Conservation (phyloP, 352 stramenopile species). For the Globisporangium camurandrum region DNA sequence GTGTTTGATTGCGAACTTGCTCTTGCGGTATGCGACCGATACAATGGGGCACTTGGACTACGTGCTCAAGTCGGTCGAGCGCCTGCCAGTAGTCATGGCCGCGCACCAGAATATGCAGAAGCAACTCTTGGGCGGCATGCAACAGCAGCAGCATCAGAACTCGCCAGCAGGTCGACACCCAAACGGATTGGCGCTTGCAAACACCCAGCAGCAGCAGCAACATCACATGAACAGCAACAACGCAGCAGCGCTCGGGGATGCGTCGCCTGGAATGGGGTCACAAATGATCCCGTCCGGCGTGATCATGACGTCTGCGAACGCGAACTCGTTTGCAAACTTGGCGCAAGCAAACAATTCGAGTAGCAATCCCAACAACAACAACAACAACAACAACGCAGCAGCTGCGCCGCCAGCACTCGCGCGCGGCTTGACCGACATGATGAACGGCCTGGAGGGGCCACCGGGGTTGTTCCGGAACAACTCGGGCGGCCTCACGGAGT, state of each 20-base stretch:
- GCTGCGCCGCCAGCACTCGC: slow-evolving; percentile 24
- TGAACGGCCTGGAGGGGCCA: slow-evolving; percentile 62
- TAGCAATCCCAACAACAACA: too few relatives aligned
- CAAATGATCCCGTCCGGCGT: slow-evolving; percentile 51
- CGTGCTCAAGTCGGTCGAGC: slow-evolving; percentile 72
- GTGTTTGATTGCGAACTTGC: slow-evolving; percentile 75
- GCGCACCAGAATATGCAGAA: slow-evolving; percentile 43
- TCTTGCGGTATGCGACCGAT: slow-evolving; percentile 74
- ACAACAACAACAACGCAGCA: too few relatives aligned
- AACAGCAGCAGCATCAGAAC: slow-evolving; percentile 6
- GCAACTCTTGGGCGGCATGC: slow-evolving; percentile 25
- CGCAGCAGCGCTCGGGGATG: slow-evolving; percentile 11
- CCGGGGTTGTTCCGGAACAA: slow-evolving; percentile 67
- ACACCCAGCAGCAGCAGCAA: slow-evolving; percentile 40
- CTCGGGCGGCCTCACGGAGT: slow-evolving; percentile 66
- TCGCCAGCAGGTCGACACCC: slow-evolving; percentile 10
- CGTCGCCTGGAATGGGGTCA: slow-evolving; percentile 20
- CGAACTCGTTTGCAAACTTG: slow-evolving; percentile 30
- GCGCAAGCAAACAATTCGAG: slow-evolving; percentile 19
- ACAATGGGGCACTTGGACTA: slow-evolving; percentile 73
- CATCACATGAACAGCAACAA: slow-evolving; percentile 22
- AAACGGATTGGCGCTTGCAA: too few relatives aligned
- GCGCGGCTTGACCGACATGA: slow-evolving; percentile 49
- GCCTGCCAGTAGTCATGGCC: slow-evolving; percentile 54
- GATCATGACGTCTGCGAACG: slow-evolving; percentile 71